Evolutionary conservation across 495 filamentous ascomycete species (phyloP).

Genomic region (Daldinia loculata): DNA sequence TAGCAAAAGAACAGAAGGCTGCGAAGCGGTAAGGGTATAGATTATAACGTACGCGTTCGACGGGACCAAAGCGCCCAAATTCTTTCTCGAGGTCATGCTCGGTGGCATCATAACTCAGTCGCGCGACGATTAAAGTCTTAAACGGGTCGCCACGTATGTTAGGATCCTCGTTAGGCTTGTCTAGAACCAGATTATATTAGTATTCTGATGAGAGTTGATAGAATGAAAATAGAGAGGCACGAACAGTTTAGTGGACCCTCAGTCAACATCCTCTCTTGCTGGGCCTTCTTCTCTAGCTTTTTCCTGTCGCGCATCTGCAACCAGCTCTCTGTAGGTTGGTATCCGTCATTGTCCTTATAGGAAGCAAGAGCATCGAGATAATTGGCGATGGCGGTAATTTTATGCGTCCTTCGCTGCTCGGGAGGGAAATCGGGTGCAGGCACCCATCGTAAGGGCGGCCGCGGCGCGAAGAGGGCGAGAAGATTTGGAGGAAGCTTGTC

Average conservation of each 20-base stretch:
- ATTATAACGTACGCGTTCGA: slow-evolving; percentile 77
- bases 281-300: slow-evolving; percentile 78
- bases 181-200: slow-evolving; percentile 51
- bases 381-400: slow-evolving; percentile 74
- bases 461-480: slow-evolving; percentile 90
- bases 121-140: slow-evolving; percentile 91
- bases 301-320: slow-evolving; percentile 82
- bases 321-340: slow-evolving; percentile 90
- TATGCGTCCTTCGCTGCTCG: slow-evolving; percentile 77
- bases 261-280: slow-evolving; percentile 66
- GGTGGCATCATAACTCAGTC: slow-evolving; percentile 87
- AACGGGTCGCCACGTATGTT: slow-evolving; percentile 92
- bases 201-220: slow-evolving; percentile 9
- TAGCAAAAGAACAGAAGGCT: slow-evolving; percentile 10
- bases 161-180: slow-evolving; percentile 76
- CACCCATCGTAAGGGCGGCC: slow-evolving; percentile 89
- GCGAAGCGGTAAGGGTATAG: background rate
- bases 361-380: slow-evolving; percentile 74
- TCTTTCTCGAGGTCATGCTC: slow-evolving; percentile 91
- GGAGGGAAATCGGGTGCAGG: slow-evolving; percentile 83
- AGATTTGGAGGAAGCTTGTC: slow-evolving; percentile 94
- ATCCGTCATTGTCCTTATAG: slow-evolving; percentile 76
- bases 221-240: slow-evolving; percentile 45
- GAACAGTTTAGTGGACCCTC: slow-evolving; percentile 76
- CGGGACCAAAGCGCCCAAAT: slow-evolving; percentile 92